These are phyloP conservation scores for Ceratocystis lukuohia DNA, from an alignment of 2,329 filamentous ascomycete genomes.

Conservation along the genomic window DNA sequence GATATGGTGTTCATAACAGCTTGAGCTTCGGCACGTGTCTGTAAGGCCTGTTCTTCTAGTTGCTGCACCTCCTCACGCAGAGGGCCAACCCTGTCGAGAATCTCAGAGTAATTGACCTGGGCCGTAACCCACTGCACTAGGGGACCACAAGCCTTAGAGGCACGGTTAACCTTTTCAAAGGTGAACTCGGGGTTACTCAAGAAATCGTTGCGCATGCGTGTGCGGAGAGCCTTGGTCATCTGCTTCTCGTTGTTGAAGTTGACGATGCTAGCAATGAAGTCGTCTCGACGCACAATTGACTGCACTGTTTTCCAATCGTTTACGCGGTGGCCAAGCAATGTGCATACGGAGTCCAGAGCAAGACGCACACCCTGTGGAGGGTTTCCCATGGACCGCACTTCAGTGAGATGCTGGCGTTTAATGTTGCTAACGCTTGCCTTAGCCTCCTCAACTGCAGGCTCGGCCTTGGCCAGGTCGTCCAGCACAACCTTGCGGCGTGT, in stretches of 20 bases:
- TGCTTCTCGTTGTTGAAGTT: slow-evolving; percentile 91
- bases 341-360: slow-evolving; percentile 91
- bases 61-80: slow-evolving; percentile 77
- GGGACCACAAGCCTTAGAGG: slow-evolving; percentile 91
- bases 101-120: slow-evolving; percentile 96
- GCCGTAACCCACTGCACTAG: slow-evolving; percentile 94
- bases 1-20: slow-evolving; percentile 80
- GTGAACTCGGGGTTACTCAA: slow-evolving; percentile 90
- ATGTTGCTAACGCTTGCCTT: slow-evolving; percentile 97
- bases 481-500: slow-evolving; percentile 71
- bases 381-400: slow-evolving; percentile 93
- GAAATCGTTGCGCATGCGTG: slow-evolving; percentile 87
- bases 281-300: slow-evolving; percentile 74
- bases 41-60: slow-evolving; percentile 74
- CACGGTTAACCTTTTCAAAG: slow-evolving; percentile 88
- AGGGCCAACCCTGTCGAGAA: slow-evolving; percentile 84
- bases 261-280: slow-evolving; percentile 96
- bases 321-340: slow-evolving; percentile 78
- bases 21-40: slow-evolving; percentile 87
- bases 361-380: slow-evolving; percentile 83
- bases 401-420: slow-evolving; percentile 90
- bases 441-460: slow-evolving; percentile 84
- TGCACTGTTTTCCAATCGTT: slow-evolving; percentile 87
- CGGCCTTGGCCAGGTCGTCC: slow-evolving; percentile 74
- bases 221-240: slow-evolving; percentile 72